Percentiles rank a stretch among this genome's conserved stretches.
phyloP scores from a whole-genome alignment of 1,139 yeast species.

The Geotrichum candidum region DNA sequence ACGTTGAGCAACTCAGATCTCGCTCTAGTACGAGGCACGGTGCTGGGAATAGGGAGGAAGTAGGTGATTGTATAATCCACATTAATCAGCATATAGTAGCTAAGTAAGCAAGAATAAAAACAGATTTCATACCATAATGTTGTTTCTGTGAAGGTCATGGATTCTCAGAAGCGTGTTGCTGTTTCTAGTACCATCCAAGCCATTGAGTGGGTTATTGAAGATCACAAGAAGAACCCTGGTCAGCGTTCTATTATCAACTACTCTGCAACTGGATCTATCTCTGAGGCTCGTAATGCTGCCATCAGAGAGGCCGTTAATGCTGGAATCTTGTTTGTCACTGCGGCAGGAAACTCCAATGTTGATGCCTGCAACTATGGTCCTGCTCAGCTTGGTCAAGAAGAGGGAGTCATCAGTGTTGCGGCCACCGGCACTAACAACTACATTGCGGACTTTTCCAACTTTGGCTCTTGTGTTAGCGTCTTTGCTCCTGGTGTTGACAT shows the following conservation, averaged over 20 bases:
- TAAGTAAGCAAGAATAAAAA: too few species aligned
- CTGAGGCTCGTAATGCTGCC: constrained; percentile 75
- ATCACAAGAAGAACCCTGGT: constrained; percentile 54
- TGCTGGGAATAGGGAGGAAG: too few species aligned
- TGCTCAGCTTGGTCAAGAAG: constrained; percentile 57
- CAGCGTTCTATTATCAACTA: constrained; percentile 85
- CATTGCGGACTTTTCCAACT: constrained; percentile 48
- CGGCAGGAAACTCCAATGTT: constrained; percentile 82
- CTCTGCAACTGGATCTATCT: constrained; percentile 85
- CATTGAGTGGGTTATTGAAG: constrained; percentile 41
- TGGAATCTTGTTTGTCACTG: constrained; percentile 79
- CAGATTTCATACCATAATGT: too few species aligned
- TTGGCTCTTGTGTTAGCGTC: constrained; percentile 78
- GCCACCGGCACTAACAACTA: constrained; percentile 71
- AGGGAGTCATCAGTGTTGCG: constrained; percentile 54
- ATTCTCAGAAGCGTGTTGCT: constrained; percentile 32
- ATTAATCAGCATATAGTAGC: too few species aligned
- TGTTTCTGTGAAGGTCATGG: constrained; percentile 39
- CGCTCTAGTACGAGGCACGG: too few species aligned
- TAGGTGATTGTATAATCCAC: too few species aligned
- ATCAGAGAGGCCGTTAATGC: constrained; percentile 79
- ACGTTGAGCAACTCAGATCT: too few species aligned
- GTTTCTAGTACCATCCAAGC: constrained; percentile 32
- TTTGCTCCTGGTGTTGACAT: constrained; percentile 82
- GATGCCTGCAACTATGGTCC: constrained; percentile 85